Evolutionary conservation across 2,329 filamentous ascomycete species (phyloP), one percentile per base, ranked within the genome.

Genomic region (Paecilomyces niveus): DNA sequence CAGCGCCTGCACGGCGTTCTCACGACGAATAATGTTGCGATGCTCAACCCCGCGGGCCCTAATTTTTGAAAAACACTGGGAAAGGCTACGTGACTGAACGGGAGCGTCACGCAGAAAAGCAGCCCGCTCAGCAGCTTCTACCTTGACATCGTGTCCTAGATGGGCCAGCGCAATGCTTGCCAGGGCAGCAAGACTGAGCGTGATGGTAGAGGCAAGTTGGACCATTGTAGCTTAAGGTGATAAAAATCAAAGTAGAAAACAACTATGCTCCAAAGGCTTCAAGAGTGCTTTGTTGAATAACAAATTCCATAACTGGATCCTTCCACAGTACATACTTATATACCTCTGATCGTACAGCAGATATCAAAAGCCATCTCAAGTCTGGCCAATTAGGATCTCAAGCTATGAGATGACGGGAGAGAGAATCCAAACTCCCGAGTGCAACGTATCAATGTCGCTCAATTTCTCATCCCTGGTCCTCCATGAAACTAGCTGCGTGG

Each of bases 121-220:
- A 31, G 78, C 78, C 33, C 81, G 80, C 69, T 82, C 78, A 10
- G 74, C 74, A 35, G 79, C 75, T 68, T 84, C 82, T 10, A 80
- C 71, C 51, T 70, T 70, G 49, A 80, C 60, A 56, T 82, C 75
- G 60, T 82, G 80, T 60, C 80, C 80, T 1, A 80, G 80, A 59
- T 84, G 79, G 22, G 78, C 78, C 18, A 64, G 67, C n/a, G 62
- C 68, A 54, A 71, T 22, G 59, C 61, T 63, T 32, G 66, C 60
- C 21, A 73, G 62, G 53, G 65, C 64, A 35, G 64, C 56, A 39
- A 70, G 59, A 54, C 66, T 64, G 35, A 65, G 55, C 7, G 65
- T 55, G 24, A 71, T 35, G 39, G 63, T 58, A 54, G 68, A 64
- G 18, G 57, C 26, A 22, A 67, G 45, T 29, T 61, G 59, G 55